Evolutionary conservation across 1,284 basidiomycete genomes (phyloP).

Genomic region (Ustilago sp.): DNA sequence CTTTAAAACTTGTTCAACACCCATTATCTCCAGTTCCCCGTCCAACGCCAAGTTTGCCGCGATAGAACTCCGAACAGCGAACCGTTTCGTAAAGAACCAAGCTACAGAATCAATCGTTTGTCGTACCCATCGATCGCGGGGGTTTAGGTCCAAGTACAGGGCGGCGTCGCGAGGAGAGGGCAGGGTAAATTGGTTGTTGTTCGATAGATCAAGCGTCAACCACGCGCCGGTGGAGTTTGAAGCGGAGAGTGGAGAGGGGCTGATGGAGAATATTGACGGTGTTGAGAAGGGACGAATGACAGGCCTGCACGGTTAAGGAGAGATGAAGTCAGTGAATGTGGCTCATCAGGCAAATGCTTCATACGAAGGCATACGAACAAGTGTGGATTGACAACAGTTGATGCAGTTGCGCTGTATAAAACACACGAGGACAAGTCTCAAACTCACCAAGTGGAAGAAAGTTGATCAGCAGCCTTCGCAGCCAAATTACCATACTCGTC

Average conservation of each 20-base stretch:
- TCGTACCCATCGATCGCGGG: conserved; percentile 36
- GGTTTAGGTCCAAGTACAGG: conserved; percentile 23
- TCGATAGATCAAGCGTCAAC: conserved; percentile 31
- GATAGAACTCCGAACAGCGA: conserved; percentile 10
- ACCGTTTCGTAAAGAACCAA: conserved; percentile 33
- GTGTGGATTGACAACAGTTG: no score
- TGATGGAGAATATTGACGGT: conserved; percentile 25
- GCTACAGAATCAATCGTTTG: conserved; percentile 24
- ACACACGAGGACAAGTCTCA: neutral
- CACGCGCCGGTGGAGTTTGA: conserved; percentile 24
- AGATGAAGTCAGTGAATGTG: neutral
- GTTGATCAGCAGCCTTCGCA: conserved; percentile 50
- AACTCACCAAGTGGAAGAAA: conserved; percentile 46
- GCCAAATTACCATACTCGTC: conserved; percentile 57
- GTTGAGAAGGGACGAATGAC: conserved; percentile 14
- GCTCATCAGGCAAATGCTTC: no score
- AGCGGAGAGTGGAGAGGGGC: neutral
- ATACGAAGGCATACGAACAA: no score
- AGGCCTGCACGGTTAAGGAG: conserved; percentile 18
- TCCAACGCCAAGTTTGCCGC: conserved; percentile 36
- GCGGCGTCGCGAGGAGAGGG: conserved; percentile 20
- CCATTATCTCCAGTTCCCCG: conserved; percentile 24
- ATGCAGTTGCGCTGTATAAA: neutral
- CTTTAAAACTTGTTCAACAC: conserved; percentile 31
- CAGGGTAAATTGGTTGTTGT: conserved; percentile 12